Base-by-base conservation (phyloP, 345 rosid species). In the Eucalyptus albens region DNA sequence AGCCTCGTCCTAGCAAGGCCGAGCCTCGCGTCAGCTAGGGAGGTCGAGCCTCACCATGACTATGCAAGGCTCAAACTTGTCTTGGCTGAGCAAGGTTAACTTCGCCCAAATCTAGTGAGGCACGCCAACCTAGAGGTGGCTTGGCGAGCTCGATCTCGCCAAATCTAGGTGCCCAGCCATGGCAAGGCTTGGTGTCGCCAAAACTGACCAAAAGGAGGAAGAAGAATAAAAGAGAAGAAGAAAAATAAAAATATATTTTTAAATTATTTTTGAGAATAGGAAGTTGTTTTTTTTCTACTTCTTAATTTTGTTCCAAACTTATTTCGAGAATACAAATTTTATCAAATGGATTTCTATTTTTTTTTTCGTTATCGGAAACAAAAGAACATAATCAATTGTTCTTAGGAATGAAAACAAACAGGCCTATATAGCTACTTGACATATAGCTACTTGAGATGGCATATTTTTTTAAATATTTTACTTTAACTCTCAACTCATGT, bases 231-330 rank as follows among this genome's bases (percentile, higher is more conserved):
- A 51, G 4, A 51, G 22, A 53, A 53, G 4, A 1, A 53, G 9
- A 53, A 5, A 49, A 49, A 49, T 0, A 49, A 50, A 50, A 13
- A 13, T 0, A 51, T 6, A 16, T 16, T 51, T 51, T 6, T 51
- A 0, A 0, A 6, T 56, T 56, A 1, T 24, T 56, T 26, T 0
- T 24, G 0, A 1, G 13, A 56, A 26, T 9, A 26, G 0, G 0
- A 59, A 59, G 7, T 42, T 40, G 5, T n/a, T 42, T 10, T 10
- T 59, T 59, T 59, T 59, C 0, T 26, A 11, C 8, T 60, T 26
- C 0, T 26, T 26, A 0, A 24, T 60, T 26, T 0, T 60, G 4
- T 60, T 60, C 2, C 1, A 60, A 60, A 59, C 1, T 12, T 11
- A 59, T 11, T 5, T 5, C 0, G 2, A 3, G 0, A 59, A 26